Base-by-base conservation (phyloP, 1,284 basidiomycete genomes). In the Mrakiaceae sp. region DNA sequence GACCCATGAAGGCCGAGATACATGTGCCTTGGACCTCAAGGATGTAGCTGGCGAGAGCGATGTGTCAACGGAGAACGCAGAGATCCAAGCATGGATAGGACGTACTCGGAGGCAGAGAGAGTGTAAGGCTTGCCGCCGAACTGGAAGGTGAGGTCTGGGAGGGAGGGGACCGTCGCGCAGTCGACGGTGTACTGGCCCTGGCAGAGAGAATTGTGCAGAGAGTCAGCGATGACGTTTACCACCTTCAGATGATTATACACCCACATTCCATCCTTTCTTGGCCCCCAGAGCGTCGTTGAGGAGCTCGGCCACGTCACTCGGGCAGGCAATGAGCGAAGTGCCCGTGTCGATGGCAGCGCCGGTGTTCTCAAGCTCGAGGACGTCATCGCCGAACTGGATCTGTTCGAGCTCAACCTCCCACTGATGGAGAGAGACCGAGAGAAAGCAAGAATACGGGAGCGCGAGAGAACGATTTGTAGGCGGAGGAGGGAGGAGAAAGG, bases 321-420 rank as follows among this genome's bases (percentile, higher is more conserved):
- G 44, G 3, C 62, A 27, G 57, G 75, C 75, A 50, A 73, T 75
- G 58, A 72, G 70, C 16, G 67, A 75, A 78, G 75, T 72, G 85
- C 90, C 93, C 46, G 94, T 98, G 75, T 98, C 94, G 71, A 98
- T 97, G 60, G 93, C 94, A 70, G 94, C 94, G 61, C 94, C 92
- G 63, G 92, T 92, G 78, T 84, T 87, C 70, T 93, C 88, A 14
- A 95, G 82, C 71, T 93, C 88, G 53, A 95, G 82, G 58, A 81
- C 82, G 62, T 95, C 94, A 60, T 87, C 82, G 64, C 92, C 94
- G 67, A 97, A 93, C 5, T 79, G 74, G 66, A 97, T 83, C 75
- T 86, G 86, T 78, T 90, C 82, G 42, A 98, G 85, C 76, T 94
- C 92, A 65, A 98, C 91, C 76, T 97, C 91, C 96, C 96, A 99